A percentile compares a stretch with the other conserved stretches of the same genome.
These are phyloP conservation scores for Barbatosphaeria neglecta DNA, from an alignment of 495 filamentous ascomycete species.

Conservation along the genomic window DNA sequence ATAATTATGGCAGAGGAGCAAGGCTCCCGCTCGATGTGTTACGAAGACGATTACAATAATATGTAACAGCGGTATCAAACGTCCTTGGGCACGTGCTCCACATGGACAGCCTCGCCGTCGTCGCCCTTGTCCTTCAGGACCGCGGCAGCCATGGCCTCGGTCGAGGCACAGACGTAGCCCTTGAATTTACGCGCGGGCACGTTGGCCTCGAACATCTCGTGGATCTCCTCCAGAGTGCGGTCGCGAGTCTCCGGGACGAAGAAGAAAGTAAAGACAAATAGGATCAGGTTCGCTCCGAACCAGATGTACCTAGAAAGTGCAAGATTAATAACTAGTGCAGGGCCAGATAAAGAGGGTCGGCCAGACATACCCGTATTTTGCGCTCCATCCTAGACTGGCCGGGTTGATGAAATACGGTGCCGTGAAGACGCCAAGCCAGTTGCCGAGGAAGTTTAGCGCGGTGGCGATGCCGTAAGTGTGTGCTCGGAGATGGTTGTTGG, in stretches of 20 bases:
- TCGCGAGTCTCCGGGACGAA: constrained; percentile 41
- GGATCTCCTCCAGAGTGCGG: constrained; percentile 40
- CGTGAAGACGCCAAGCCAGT: constrained; percentile 40
- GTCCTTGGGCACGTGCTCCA: not conserved
- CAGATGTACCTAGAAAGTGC: constrained; percentile 20
- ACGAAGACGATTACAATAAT: too few species aligned
- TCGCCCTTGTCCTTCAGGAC: not conserved
- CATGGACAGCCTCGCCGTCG: not conserved
- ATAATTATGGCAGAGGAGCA: too few species aligned
- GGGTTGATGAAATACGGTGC: constrained; percentile 49
- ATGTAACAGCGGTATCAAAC: too few species aligned
- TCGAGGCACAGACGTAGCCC: constrained; percentile 13
- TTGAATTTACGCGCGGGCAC: constrained; percentile 30
- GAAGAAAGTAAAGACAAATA: constrained; percentile 33
- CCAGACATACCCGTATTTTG: constrained; percentile 25
- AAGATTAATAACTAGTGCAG: not conserved
- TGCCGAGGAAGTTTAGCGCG: constrained; percentile 33
- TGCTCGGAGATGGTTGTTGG: constrained; percentile 29
- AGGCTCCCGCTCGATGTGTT: too few species aligned
- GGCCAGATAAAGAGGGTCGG: not conserved
- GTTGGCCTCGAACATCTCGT: constrained; percentile 40
- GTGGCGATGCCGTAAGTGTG: constrained; percentile 37
- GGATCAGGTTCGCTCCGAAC: constrained; percentile 22
- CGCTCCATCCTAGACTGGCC: constrained; percentile 26
- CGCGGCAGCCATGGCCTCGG: not conserved